Conservation (phyloP, 352 stramenopile genomes). For the Phytophthora brassicae region DNA sequence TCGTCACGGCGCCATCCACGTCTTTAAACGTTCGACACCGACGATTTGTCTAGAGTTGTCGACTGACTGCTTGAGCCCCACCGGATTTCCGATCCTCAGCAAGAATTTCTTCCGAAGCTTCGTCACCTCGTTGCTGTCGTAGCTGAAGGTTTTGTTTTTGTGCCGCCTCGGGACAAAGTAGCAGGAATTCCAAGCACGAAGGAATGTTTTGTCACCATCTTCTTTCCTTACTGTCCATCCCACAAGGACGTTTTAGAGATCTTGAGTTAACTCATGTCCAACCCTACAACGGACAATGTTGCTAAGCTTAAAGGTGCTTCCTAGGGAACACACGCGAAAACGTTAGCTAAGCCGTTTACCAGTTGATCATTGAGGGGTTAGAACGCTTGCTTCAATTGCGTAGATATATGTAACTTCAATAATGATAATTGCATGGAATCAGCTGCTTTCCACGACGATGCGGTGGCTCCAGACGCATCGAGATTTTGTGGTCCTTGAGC, state of each 20-base stretch:
- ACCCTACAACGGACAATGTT: constrained; percentile 17
- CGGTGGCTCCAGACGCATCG: constrained; percentile 18
- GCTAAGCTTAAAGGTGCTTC: not conserved
- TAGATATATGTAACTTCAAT: constrained; percentile 32
- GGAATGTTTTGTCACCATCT: constrained; percentile 21
- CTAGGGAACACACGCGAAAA: constrained; percentile 2
- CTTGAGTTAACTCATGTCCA: constrained; percentile 9
- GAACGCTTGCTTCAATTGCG: too few relatives aligned
- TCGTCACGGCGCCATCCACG: not conserved
- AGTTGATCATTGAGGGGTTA: too few relatives aligned
- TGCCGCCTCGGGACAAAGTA: constrained; percentile 3
- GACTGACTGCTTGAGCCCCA: constrained; percentile 14
- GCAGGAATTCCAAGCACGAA: constrained; percentile 17
- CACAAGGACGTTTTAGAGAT: too few relatives aligned
- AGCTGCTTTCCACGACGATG: constrained; percentile 33
- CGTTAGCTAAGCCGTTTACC: constrained; percentile 23
- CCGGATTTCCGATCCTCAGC: constrained; percentile 18
- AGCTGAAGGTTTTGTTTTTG: constrained; percentile 17
- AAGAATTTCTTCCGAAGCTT: constrained; percentile 6
- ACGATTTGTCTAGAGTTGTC: constrained; percentile 9
- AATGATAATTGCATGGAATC: constrained; percentile 10
- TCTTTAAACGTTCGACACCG: not conserved
- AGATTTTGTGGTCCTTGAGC: constrained; percentile 15
- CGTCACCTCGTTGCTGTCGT: constrained; percentile 18
- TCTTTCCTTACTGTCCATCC: too few relatives aligned